Evolutionary conservation across 768 basidiomycete genomes (phyloP), one percentile per base, ranked within the genome.

Genomic region (Chalciporus pseudorubinellus): DNA sequence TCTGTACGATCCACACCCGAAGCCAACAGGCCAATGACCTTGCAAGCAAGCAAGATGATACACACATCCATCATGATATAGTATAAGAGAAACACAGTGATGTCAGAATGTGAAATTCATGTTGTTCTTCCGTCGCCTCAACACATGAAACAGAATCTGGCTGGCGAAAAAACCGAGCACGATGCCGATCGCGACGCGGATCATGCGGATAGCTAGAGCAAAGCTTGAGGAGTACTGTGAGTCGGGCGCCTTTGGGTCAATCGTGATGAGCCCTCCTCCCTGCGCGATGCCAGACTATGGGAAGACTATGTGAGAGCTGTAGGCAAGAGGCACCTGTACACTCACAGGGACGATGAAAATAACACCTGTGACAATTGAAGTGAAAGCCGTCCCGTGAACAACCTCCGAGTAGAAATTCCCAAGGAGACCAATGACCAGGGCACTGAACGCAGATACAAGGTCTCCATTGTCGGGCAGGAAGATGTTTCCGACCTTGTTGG

Each of bases 301-400:
- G 34, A 26, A 62, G 41, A 59, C 57, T 53, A 1, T 6, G 57
- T 68, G 33, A 63, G 48, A 22, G 22, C 16, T 28, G 26, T 46
- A 49, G 10, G 41, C 21, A 34, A 22, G 18, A 44, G n/a, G 22
- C 20, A 29, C 40, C 39, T 7, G 33, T 44, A 38, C 42, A 72
- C 88, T 66, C 66, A 92, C 92, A 42, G 92, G 91, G 11, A 94
- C 91, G 19, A 93, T 74, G 68, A 93, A 92, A 43, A 92, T 70
- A n/a, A 95, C 86, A n/a, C 89, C 88, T 3, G 91, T 88, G n/a
- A 92, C 87, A 88, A 92, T 94, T 11, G 86, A 83, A 0, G 89
- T 91, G 66, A 93, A 94, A 3, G 92, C 89, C 3, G 89, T 92
- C 46, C 89, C 90, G 24, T 83, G 76, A 51, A 84, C 74, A 16